Conservation (phyloP, 2,329 filamentous ascomycete species). For the Sphaerulina vaccinii region DNA sequence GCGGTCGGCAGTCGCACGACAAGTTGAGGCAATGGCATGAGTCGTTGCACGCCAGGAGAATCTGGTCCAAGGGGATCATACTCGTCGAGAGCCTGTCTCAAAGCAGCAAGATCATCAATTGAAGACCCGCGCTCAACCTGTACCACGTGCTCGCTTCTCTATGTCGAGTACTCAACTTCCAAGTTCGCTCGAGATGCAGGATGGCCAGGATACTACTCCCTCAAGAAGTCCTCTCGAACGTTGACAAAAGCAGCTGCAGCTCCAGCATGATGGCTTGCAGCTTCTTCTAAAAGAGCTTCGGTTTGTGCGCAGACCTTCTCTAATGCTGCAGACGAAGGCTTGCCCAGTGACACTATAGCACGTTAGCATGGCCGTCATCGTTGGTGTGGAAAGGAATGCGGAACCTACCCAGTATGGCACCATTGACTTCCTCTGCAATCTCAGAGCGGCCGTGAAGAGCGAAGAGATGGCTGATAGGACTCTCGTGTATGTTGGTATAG, state of each 20-base stretch:
- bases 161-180: background rate
- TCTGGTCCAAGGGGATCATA: background rate
- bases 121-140: background rate
- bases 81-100: background rate
- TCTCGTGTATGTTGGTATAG: constrained; percentile 76
- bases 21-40: too few species aligned
- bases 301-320: constrained; percentile 86
- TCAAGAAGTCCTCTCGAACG: constrained; percentile 52
- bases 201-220: constrained; percentile 1
- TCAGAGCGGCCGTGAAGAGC: constrained; percentile 70
- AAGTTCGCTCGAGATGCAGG: background rate
- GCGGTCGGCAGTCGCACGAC: too few species aligned
- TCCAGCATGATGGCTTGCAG: constrained; percentile 59
- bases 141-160: background rate
- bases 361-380: constrained; percentile 38
- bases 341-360: constrained; percentile 77
- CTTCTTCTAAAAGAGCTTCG: constrained; percentile 76
- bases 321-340: constrained; percentile 80
- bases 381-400: constrained; percentile 11
- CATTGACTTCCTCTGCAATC: constrained; percentile 91
- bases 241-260: constrained; percentile 72
- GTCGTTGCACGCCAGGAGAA: too few species aligned
- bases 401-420: constrained; percentile 78
- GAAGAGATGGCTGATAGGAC: constrained; percentile 74
- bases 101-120: background rate